Evolutionary conservation across 257 asterid species (phyloP).

Genomic region (Verbascum thapsus): DNA sequence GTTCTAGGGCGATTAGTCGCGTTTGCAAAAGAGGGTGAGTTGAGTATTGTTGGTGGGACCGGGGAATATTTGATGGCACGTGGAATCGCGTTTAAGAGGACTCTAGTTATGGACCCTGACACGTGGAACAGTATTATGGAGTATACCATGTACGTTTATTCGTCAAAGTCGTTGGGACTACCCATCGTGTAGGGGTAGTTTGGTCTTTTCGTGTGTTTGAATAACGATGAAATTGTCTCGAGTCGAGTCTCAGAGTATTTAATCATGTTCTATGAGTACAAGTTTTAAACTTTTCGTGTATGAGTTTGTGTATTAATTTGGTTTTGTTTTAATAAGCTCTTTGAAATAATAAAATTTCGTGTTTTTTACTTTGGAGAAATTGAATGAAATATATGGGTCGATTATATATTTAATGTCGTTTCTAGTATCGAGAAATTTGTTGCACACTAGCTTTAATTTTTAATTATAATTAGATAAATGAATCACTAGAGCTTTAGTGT

Average conservation of each 20-base stretch:
- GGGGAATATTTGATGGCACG: slow-evolving; percentile 49
- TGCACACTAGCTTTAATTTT: no score
- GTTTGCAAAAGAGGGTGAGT: slow-evolving; percentile 31
- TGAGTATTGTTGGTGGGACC: slow-evolving; percentile 51
- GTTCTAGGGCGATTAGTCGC: slow-evolving; percentile 37
- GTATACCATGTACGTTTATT: slow-evolving; percentile 30
- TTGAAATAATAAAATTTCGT: slow-evolving; percentile 3
- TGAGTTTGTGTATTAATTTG: background rate
- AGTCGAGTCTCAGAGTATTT: no score
- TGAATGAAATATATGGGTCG: no score
- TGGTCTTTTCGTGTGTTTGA: slow-evolving; percentile 1
- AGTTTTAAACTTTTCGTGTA: background rate
- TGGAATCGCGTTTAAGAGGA: slow-evolving; percentile 40
- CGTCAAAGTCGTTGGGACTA: background rate
- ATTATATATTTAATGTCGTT: no score
- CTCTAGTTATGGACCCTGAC: slow-evolving; percentile 28
- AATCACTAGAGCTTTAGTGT: no score
- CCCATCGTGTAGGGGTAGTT: slow-evolving; percentile 3
- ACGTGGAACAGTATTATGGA: slow-evolving; percentile 35
- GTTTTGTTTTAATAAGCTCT: background rate
- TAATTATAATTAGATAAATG: no score
- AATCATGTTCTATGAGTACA: no score
- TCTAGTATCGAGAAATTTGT: no score
- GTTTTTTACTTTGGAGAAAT: background rate
- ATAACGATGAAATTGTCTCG: no score